A percentile compares a stretch with the other conserved stretches of the same genome.
Conservation (phyloP, 257 asterid genomes). For the Forsythia viridissima region DNA sequence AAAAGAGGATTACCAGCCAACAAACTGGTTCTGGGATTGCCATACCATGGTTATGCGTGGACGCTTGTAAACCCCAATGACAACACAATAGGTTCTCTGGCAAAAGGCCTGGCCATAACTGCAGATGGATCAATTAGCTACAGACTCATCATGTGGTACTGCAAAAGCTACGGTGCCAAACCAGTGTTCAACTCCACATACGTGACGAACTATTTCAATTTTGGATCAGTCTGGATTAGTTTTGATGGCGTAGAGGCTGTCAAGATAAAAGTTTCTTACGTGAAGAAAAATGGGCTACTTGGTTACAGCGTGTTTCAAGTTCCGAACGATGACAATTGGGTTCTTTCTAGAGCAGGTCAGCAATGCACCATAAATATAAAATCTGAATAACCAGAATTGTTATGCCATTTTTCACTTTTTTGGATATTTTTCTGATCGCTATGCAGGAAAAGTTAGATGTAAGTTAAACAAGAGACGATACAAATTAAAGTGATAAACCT, state of each 20-base stretch:
- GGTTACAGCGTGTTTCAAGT: slow-evolving; percentile 36
- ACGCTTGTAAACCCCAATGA: slow-evolving; percentile 32
- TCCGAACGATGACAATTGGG: slow-evolving; percentile 34
- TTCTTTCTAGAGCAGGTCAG: slow-evolving; percentile 39
- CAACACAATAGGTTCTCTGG: slow-evolving; percentile 30
- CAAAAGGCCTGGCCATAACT: slow-evolving; percentile 29
- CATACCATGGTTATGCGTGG: slow-evolving; percentile 53
- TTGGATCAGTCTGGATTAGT: slow-evolving; percentile 33
- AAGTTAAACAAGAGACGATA: not conserved
- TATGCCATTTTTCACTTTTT: not conserved
- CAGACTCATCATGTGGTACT: slow-evolving; percentile 19
- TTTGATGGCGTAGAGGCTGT: slow-evolving; percentile 41
- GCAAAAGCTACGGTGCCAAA: slow-evolving; percentile 16
- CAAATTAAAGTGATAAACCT: not conserved
- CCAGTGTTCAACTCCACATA: slow-evolving; percentile 37
- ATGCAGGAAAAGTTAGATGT: not conserved
- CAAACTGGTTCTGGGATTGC: slow-evolving; percentile 40
- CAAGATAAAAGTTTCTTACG: slow-evolving; percentile 39
- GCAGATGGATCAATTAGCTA: slow-evolving; percentile 34
- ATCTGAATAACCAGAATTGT: not conserved
- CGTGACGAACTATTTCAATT: slow-evolving; percentile 28
- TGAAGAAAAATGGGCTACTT: slow-evolving; percentile 34
- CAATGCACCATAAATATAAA: not conserved
- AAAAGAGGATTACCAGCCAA: slow-evolving; percentile 38
- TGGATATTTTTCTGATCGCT: not conserved